Base-by-base conservation (phyloP, 179 eudicot genomes). In the Corrigiola litoralis region DNA sequence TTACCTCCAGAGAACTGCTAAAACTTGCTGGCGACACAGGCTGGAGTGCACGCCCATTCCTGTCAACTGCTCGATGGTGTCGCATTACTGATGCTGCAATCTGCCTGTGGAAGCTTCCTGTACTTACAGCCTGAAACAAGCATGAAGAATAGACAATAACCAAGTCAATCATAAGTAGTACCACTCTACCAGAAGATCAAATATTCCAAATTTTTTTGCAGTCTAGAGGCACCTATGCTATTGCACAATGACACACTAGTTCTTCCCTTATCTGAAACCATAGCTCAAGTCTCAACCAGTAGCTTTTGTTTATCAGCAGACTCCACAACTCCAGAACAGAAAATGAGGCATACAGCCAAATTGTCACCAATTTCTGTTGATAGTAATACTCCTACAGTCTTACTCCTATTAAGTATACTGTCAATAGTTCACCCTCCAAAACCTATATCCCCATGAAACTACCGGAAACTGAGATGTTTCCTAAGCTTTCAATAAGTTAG, bases 1-100 rank as follows among this genome's bases (percentile, higher is more conserved):
- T 38, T 57, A 90, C 99, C 99, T 94, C 99, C 97, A 94, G 77
- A 48, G 99, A 90, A 66, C 99, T 90, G 42, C 84, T 77, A 72
- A 83, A 87, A 80, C 94, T 90, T 28, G 86, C 85, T 21, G 99
- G 97, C 67, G 95, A 94, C 13, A 81, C 84, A 32, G 95, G 88
- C 73, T 76, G 97, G 21, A 85, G 23, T 44, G 82, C 87, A 60
- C 68, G 81, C 56, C 76, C 81, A 56, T 63, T 80, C 71, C 85
- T 85, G 73, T 82, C 84, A 55, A 77, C 75, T 27, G 84, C 53
- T 45, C 83, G 83, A 79, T 94, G 92, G 75, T 86, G 87, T 80
- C 83, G 88, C 80, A 88, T 86, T 29, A 87, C 62, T 10, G 97
- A 81, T 63, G 95, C 90, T 25, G 87, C 89, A 65, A 87, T 80